Base-by-base conservation (phyloP, 192 early-diverging fungal genomes). In the Helicostylum pulchrum region DNA sequence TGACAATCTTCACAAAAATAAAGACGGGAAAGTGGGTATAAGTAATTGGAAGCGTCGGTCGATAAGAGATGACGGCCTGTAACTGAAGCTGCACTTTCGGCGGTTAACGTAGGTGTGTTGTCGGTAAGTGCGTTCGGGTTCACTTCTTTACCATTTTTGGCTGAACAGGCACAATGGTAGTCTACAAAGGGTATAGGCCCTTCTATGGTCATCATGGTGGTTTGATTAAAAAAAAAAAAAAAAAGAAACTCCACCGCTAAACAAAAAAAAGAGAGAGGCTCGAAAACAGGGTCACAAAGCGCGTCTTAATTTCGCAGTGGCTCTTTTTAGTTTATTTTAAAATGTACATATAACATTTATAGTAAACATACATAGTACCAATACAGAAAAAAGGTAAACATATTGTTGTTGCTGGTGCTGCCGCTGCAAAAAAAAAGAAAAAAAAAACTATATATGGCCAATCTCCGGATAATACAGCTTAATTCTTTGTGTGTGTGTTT, bases 1-100 rank as follows among this genome's bases (percentile, higher is more conserved):
- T 87, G 82, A 77, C 94, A 98, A 53, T 91, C 83, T 51, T 89
- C 89, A 76, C 96, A 98, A 77, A 89, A 96, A 78, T 93, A 94
- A 19, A 96, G 76, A 36, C 81, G 72, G 12, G 86, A 87, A 21
- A 93, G 63, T 20, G 87, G 72, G 68, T 81, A 74, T 34, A 77
- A 53, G 39, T 73, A 73, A 42, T 70, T 64, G 7, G 65, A 47
- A 6, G 74, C 59, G 4, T 71, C 31, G 45, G 66, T 45, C 17
- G 73, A 54, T 32, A 64, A 11, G 39, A 68, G 52, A 66, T 65
- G 54, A 44, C 63, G 51, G 34, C 66, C 14, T 31, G 69, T 60
- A 53, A 62, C 15, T 26, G 66, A 55, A 45, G 53, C 20, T 30
- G 45, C 21, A 21, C 9, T 42, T 48, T 42, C 26, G 14, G 63